Evolutionary conservation across 768 basidiomycete genomes (phyloP).

Genomic region (Suillus subaureus): DNA sequence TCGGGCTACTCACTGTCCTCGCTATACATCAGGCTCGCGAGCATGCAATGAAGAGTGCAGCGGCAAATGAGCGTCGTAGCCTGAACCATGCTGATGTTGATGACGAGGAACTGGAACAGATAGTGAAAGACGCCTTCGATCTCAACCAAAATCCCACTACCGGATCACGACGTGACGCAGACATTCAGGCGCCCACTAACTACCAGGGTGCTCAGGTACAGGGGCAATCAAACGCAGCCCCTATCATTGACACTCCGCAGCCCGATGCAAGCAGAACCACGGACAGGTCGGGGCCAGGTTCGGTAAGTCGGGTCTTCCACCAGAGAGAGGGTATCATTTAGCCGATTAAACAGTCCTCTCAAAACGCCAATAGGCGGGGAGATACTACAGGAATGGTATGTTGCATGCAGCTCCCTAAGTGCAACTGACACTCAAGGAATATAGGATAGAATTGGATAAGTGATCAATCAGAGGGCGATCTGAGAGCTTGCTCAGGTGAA

Average conservation of each 20-base stretch:
- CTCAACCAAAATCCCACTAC: constrained; percentile 7
- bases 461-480: neutral
- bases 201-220: too few relatives aligned
- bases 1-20: constrained; percentile 59
- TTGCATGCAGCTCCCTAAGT: neutral
- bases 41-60: constrained; percentile 36
- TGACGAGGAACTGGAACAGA: constrained; percentile 27
- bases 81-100: constrained; percentile 28
- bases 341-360: neutral
- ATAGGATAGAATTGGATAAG: neutral
- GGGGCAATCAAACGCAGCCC: neutral
- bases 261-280: neutral
- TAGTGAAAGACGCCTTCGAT: constrained; percentile 38
- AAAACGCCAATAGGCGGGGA: neutral
- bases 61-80: constrained; percentile 23
- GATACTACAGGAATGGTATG: neutral
- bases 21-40: constrained; percentile 60
- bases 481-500: neutral
- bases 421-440: neutral
- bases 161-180: neutral
- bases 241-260: neutral
- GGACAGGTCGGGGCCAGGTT: neutral
- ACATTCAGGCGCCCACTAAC: neutral
- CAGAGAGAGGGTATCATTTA: neutral
- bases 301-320: neutral